Evolutionary conservation across 208 protist species (phyloP).

Genomic region (Acanthamoeba sp.): DNA sequence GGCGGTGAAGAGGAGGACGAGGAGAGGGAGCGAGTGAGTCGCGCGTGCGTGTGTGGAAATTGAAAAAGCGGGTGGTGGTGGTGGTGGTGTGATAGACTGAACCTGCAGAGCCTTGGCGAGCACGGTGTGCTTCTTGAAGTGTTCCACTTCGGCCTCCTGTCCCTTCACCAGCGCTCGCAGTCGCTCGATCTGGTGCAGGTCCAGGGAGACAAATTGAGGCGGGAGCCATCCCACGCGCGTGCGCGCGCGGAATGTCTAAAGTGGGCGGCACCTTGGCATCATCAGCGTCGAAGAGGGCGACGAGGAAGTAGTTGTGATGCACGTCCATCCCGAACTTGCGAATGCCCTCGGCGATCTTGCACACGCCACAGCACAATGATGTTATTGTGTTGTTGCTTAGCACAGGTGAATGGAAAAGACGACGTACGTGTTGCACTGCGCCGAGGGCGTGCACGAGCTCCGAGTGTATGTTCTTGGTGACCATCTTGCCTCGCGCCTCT

Average conservation of each 20-base stretch:
- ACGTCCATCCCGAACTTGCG: slow-evolving; percentile 56
- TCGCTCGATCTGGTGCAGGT: not conserved
- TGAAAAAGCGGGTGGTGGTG: not conserved
- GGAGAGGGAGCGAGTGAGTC: not conserved
- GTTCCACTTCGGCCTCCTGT: not conserved
- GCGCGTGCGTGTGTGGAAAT: not conserved
- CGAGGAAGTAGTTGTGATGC: slow-evolving; percentile 2
- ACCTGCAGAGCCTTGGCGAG: slow-evolving; percentile 42
- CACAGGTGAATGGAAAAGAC: not conserved
- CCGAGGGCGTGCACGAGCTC: slow-evolving; percentile 40
- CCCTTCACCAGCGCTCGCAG: slow-evolving; percentile 36
- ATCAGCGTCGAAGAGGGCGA: slow-evolving; percentile 55
- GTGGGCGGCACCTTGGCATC: not conserved
- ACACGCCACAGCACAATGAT: not conserved
- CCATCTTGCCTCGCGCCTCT: not conserved
- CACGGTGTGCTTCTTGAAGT: slow-evolving; percentile 22
- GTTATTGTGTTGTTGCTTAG: not conserved
- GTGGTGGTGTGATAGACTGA: not conserved
- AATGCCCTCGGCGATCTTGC: slow-evolving; percentile 56
- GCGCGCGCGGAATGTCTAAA: not conserved
- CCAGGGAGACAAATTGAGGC: not conserved
- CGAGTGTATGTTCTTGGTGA: slow-evolving; percentile 67
- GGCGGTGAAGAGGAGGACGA: not conserved
- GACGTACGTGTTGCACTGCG: slow-evolving; percentile 30
- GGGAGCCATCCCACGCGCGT: too few species aligned